phyloP scores from a whole-genome alignment of 2,329 filamentous ascomycete genomes.

The Rutstroemia sp. region DNA sequence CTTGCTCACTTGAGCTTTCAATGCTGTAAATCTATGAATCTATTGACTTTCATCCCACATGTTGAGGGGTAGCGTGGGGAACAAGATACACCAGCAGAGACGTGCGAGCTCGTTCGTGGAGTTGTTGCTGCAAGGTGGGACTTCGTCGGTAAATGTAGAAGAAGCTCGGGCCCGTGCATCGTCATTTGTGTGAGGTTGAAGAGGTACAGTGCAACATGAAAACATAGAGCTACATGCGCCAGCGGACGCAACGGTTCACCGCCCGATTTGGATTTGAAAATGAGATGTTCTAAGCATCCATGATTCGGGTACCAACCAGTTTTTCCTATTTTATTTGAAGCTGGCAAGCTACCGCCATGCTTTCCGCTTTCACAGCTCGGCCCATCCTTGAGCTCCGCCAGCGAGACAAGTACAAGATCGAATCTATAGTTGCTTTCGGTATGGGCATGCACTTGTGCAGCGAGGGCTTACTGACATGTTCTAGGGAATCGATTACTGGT shows the following conservation, averaged over 20 bases:
- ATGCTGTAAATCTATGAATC: no score
- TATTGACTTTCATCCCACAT: no score
- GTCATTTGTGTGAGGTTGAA: not conserved
- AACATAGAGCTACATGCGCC: constrained; percentile 15
- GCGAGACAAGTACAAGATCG: constrained; percentile 94
- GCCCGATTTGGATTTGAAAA: not conserved
- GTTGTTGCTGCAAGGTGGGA: not conserved
- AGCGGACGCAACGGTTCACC: constrained; percentile 7
- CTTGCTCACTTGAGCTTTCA: no score
- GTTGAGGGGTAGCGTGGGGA: no score
- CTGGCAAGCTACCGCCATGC: constrained; percentile 53
- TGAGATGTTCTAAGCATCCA: constrained; percentile 1
- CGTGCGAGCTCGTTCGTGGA: not conserved
- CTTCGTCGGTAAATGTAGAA: not conserved
- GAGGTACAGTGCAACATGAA: constrained; percentile 3
- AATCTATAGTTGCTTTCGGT: constrained; percentile 90
- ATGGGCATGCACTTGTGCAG: constrained; percentile 21
- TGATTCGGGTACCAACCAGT: not conserved
- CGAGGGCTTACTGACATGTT: constrained; percentile 13
- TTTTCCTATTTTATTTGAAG: constrained; percentile 12
- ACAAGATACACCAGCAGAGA: no score
- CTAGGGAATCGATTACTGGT: constrained; percentile 83
- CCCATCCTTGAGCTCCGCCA: constrained; percentile 94
- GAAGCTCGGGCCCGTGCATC: constrained; percentile 6
- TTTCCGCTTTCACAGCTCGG: constrained; percentile 94